Evolutionary conservation across 257 asterid genomes (phyloP), one percentile per base, ranked within the genome.

Genomic region (Ilex aquifolium): DNA sequence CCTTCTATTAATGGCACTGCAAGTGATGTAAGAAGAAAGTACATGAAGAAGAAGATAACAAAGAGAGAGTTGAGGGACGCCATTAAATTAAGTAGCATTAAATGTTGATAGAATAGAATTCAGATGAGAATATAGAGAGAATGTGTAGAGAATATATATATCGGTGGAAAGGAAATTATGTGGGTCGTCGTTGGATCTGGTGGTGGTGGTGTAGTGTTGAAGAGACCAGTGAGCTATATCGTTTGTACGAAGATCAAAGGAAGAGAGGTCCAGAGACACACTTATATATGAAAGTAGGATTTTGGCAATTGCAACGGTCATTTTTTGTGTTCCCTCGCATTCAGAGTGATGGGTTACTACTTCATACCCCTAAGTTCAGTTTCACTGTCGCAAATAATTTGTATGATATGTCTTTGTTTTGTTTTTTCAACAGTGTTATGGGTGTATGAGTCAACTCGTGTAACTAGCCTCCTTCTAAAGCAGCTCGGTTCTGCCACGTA

Each of bases 271-370:
- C 27, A 21, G 27, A 21, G 27, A 36, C 42, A 36, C 42, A 36
- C 42, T 36, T 36, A 36, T 36, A 36, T 36, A 36, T 36, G 42
- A 36, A 36, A 21, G 27, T 36, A 4, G 7, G 30, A 30, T 31
- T 31, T 71, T 62, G 32, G 64, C 27, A 58, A 21, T n/a, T 44
- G 78, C 62, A 86, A 86, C 95, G 95, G 95, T 83, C 95, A 83
- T 83, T 83, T 77, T 57, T 13, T 62, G 70, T 60, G 73, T 65
- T 69, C 75, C 71, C 65, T 70, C 69, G 62, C 63, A 8, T 61
- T 48, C 61, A 53, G 48, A 52, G 42, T 36, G 42, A 36, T 36
- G 42, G 8, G 42, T 21, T 21, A 21, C 27, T 21, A 21, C 27
- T 21, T 21, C 27, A 21, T 21, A 21, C 27, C 27, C 27, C 27